Evolutionary conservation across 441 rosid genomes (phyloP).

Genomic region (Lepidium campestre): DNA sequence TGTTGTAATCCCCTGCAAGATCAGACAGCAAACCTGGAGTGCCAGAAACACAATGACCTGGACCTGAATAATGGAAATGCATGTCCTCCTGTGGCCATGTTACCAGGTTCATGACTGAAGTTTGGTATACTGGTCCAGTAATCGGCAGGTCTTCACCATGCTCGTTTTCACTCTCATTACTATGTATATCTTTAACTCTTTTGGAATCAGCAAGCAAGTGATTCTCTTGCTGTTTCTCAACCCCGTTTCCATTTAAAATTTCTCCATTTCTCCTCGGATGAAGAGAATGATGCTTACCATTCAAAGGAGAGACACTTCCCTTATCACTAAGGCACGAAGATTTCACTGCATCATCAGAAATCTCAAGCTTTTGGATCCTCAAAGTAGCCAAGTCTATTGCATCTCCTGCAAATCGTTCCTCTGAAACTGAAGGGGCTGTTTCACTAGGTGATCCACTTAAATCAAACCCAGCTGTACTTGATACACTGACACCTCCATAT

Average conservation of each 20-base stretch:
- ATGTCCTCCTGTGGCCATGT: slow-evolving; percentile 38
- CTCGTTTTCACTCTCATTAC: slow-evolving; percentile 28
- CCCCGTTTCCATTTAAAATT: slow-evolving; percentile 34
- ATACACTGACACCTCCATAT: slow-evolving; percentile 16
- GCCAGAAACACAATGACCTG: slow-evolving; percentile 27
- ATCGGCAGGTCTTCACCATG: slow-evolving; percentile 30
- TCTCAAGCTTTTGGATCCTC: slow-evolving; percentile 35
- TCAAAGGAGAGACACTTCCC: slow-evolving; percentile 24
- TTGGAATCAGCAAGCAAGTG: slow-evolving; percentile 21
- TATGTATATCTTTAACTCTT: slow-evolving; percentile 20
- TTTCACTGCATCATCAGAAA: slow-evolving; percentile 31
- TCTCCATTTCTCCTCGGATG: slow-evolving; percentile 44
- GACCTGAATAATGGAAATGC: slow-evolving; percentile 34
- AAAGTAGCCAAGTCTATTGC: slow-evolving; percentile 59
- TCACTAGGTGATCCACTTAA: slow-evolving; percentile 21
- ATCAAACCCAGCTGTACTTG: slow-evolving; percentile 23
- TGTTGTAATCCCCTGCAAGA: slow-evolving; percentile 55
- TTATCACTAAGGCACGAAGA: slow-evolving; percentile 20
- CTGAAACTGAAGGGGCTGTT: slow-evolving; percentile 36
- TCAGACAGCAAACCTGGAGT: slow-evolving; percentile 38
- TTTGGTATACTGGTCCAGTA: slow-evolving; percentile 27
- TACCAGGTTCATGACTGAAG: slow-evolving; percentile 18
- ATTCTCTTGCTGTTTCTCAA: slow-evolving; percentile 26
- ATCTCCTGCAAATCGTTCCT: slow-evolving; percentile 45
- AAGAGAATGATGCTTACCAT: slow-evolving; percentile 37